Evolutionary conservation across 495 filamentous ascomycete genomes (phyloP).

Genomic region (Penicillium simplicissimum): DNA sequence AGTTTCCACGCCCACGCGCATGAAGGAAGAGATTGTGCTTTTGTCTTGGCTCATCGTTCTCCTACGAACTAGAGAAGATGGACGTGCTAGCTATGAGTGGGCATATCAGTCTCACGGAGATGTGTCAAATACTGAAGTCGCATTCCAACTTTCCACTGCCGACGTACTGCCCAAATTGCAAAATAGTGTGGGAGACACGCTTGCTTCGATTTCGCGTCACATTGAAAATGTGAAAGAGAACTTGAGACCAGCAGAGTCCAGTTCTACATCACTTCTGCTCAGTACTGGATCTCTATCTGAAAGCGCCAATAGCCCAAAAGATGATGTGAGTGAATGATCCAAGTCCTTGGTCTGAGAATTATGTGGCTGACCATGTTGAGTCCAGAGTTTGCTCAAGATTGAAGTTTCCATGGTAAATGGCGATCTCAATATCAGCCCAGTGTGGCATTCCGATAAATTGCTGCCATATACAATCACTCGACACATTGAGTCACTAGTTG

Average conservation of each 20-base stretch:
- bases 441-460: slow-evolving; percentile 32
- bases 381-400: slow-evolving; percentile 29
- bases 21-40: slow-evolving; percentile 43
- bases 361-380: background rate
- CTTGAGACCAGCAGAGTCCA: background rate
- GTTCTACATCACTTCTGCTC: slow-evolving; percentile 26
- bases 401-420: slow-evolving; percentile 27
- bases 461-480: slow-evolving; percentile 36
- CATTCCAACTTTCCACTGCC: slow-evolving; percentile 21
- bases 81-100: slow-evolving; percentile 41
- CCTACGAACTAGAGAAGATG: slow-evolving; percentile 40
- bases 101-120: slow-evolving; percentile 21
- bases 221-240: slow-evolving; percentile 13
- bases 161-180: slow-evolving; percentile 31
- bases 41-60: slow-evolving; percentile 48
- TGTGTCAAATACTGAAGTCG: background rate
- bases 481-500: slow-evolving; percentile 31
- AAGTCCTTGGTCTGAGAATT: background rate
- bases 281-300: slow-evolving; percentile 33
- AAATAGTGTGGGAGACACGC: slow-evolving; percentile 22
- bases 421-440: slow-evolving; percentile 29
- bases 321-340: slow-evolving; percentile 26
- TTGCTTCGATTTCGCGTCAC: slow-evolving; percentile 20
- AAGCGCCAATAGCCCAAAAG: slow-evolving; percentile 17
- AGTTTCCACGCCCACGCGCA: slow-evolving; percentile 21